These are phyloP conservation scores for Perilla frutescens DNA, from an alignment of 257 asterid genomes.

Conservation along the genomic window DNA sequence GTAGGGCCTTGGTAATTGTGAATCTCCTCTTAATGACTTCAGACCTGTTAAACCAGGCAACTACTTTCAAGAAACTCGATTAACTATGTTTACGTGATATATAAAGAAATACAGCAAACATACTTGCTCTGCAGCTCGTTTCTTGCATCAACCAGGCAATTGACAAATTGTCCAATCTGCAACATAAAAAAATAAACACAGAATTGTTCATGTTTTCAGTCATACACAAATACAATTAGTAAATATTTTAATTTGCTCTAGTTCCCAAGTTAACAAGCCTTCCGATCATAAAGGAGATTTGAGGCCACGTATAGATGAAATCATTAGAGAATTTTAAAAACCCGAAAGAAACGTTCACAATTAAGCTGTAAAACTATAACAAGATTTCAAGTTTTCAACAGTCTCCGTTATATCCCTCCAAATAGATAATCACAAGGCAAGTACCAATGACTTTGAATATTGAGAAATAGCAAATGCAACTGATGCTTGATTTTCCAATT, in stretches of 20 bases:
- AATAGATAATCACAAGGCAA: not conserved
- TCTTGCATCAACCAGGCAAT: slow-evolving; percentile 74
- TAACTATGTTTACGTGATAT: slow-evolving; percentile 1
- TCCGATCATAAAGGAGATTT: slow-evolving; percentile 7
- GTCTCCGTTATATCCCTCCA: not conserved
- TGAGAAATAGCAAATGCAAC: not conserved
- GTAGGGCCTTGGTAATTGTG: slow-evolving; percentile 72
- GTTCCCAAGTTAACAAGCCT: no score
- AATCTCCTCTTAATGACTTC: slow-evolving; percentile 67
- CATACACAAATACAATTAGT: slow-evolving; percentile 1
- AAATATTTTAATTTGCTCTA: not conserved
- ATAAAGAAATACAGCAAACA: slow-evolving; percentile 26
- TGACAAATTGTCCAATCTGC: slow-evolving; percentile 76
- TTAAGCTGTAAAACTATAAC: not conserved
- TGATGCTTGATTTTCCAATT: not conserved
- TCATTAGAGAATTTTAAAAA: not conserved
- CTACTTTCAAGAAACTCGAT: slow-evolving; percentile 15
- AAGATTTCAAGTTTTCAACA: not conserved
- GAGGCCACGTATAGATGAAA: not conserved
- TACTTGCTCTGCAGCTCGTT: slow-evolving; percentile 73
- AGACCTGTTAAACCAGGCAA: slow-evolving; percentile 54
- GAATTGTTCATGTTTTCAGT: not conserved
- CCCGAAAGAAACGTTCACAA: not conserved
- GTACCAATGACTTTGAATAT: not conserved
- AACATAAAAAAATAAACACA: slow-evolving; percentile 19